A percentile compares a stretch with the other conserved stretches of the same genome.
Evolutionary conservation across 495 filamentous ascomycete species (phyloP).

Genomic region (Pyrenula massariospora): DNA sequence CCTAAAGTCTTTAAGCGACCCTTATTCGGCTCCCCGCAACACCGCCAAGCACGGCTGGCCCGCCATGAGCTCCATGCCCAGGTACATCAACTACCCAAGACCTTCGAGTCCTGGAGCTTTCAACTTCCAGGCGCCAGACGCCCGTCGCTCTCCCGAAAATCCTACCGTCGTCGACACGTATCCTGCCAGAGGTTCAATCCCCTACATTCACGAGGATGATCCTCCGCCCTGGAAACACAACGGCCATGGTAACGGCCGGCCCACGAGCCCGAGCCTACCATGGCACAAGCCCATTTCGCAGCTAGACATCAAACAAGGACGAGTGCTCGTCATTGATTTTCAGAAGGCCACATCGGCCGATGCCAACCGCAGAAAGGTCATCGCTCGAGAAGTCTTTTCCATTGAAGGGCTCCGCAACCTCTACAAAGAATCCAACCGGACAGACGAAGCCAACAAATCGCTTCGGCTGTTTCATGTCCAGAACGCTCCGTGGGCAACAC

Average conservation of each 20-base stretch:
- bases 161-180: not conserved
- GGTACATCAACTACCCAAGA: no score
- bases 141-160: not conserved
- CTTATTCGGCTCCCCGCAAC: not conserved
- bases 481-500: conserved; percentile 38
- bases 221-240: not conserved
- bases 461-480: conserved; percentile 43
- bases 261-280: conserved; percentile 20
- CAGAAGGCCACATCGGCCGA: conserved; percentile 13
- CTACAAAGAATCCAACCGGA: conserved; percentile 20
- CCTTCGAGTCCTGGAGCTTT: not conserved
- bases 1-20: not conserved
- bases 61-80: no score
- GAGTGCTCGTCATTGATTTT: conserved; percentile 30
- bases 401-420: conserved; percentile 25
- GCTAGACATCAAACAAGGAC: conserved; percentile 13
- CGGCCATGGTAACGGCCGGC: conserved; percentile 2
- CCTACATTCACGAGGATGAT: not conserved
- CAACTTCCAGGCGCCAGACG: not conserved
- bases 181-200: not conserved
- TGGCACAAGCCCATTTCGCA: conserved; percentile 26
- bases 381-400: conserved; percentile 33
- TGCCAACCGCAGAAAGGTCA: conserved; percentile 19
- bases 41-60: no score
- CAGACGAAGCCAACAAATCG: conserved; percentile 15